phyloP scores from a whole-genome alignment of 129 eudicot genomes.

The Erigeron canadensis region DNA sequence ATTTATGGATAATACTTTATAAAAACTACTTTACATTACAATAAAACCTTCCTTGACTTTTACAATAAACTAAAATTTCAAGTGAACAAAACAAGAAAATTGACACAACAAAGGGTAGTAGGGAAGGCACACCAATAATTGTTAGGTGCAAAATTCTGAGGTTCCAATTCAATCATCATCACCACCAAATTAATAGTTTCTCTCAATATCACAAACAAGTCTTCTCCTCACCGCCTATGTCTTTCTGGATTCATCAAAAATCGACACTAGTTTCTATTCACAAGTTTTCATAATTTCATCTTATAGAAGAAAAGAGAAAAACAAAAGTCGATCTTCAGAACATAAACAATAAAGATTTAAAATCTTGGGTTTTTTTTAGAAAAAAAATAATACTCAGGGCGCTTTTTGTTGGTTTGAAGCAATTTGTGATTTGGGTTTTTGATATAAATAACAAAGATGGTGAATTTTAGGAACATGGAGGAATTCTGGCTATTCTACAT shows the following conservation, averaged over 20 bases:
- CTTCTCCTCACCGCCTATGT: not conserved
- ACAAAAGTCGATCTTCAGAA: slow-evolving; percentile 20
- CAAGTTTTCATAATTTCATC: not conserved
- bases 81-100: not conserved
- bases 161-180: slow-evolving; percentile 20
- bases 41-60: too few species aligned
- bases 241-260: slow-evolving; percentile 3
- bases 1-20: too few species aligned
- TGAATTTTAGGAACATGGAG: slow-evolving; percentile 90
- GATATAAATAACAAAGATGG: slow-evolving; percentile 22
- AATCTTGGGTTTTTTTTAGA: not conserved
- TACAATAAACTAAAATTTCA: not conserved
- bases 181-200: slow-evolving; percentile 4
- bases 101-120: not conserved
- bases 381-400: not conserved
- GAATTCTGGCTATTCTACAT: slow-evolving; percentile 89
- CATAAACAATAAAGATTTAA: slow-evolving; percentile 1
- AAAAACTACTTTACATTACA: too few species aligned
- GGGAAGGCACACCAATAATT: slow-evolving; percentile 14
- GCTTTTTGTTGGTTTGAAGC: not conserved
- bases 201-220: too few species aligned
- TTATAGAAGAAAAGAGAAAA: not conserved
- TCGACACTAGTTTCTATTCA: slow-evolving; percentile 2
- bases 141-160: slow-evolving; percentile 12
- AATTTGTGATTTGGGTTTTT: slow-evolving; percentile 23